Evolutionary conservation across 2,329 filamentous ascomycete genomes (phyloP).

Genomic region (Ophiostoma perfectum): DNA sequence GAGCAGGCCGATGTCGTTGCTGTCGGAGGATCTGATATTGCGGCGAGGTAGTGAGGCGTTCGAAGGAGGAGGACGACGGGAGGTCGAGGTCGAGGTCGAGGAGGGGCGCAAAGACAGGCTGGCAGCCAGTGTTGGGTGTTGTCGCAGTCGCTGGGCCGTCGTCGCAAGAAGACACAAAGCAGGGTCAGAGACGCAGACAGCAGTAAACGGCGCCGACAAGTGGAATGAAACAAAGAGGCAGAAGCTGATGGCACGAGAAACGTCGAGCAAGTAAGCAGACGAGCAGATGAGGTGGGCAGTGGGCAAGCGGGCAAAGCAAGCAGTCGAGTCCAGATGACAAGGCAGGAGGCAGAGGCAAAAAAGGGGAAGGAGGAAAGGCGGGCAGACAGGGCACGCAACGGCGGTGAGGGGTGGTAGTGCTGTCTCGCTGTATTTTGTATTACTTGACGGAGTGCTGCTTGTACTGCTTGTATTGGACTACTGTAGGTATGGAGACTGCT

Average conservation of each 20-base stretch:
- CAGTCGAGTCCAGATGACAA: not conserved
- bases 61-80: not conserved
- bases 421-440: conserved; percentile 5
- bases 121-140: not conserved
- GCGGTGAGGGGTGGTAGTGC: conserved; percentile 22
- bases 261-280: not conserved
- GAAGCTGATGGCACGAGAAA: not conserved
- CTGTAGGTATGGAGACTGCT: not conserved
- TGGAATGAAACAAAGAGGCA: not conserved
- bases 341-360: not conserved
- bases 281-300: not conserved
- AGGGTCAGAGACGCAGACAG: not conserved
- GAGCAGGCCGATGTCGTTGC: not conserved
- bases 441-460: not conserved
- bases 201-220: not conserved
- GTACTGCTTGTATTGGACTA: not conserved
- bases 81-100: conserved; percentile 2
- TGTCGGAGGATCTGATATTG: not conserved
- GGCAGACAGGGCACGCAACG: conserved; percentile 13
- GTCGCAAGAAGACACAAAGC: not conserved
- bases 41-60: not conserved
- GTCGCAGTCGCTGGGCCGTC: not conserved
- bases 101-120: conserved; percentile 9
- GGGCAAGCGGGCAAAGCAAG: not conserved
- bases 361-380: conserved; percentile 12